phyloP scores from a whole-genome alignment of 2,329 filamentous ascomycete genomes.

The Aspergillus niger region DNA sequence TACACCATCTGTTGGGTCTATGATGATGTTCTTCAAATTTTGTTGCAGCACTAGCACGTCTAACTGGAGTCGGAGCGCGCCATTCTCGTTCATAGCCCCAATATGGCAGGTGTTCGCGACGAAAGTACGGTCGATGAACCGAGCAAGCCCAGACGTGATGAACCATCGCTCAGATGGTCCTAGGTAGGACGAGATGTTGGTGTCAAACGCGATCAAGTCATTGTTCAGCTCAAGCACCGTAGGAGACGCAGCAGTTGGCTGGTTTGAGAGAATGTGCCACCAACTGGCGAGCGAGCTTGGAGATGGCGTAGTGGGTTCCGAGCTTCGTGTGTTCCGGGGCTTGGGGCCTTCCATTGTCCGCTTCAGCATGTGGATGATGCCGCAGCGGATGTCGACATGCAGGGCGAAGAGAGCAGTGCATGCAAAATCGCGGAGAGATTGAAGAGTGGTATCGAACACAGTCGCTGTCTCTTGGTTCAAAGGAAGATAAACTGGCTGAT shows the following conservation, averaged over 20 bases:
- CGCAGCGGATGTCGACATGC: conserved; percentile 84
- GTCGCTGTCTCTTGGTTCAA: conserved; percentile 84
- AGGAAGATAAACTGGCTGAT: conserved; percentile 75
- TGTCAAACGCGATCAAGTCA: conserved; percentile 83
- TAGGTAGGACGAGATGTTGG: conserved; percentile 73
- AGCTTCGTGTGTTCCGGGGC: conserved; percentile 37
- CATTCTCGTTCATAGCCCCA: conserved; percentile 79
- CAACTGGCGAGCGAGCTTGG: conserved; percentile 72
- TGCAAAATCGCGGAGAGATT: conserved; percentile 79
- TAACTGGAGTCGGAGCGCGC: conserved; percentile 83
- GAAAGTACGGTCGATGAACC: conserved; percentile 77
- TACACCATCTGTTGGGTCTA: conserved; percentile 29
- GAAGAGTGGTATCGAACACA: conserved; percentile 82
- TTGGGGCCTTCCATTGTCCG: conserved; percentile 62
- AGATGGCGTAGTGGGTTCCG: conserved; percentile 51
- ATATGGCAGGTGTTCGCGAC: conserved; percentile 71
- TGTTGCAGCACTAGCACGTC: conserved; percentile 95
- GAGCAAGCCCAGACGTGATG: conserved; percentile 73
- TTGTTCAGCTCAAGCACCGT: conserved; percentile 80
- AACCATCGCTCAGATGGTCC: conserved; percentile 71
- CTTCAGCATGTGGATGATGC: conserved; percentile 77
- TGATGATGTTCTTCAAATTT: conserved; percentile 86
- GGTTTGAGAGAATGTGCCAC: conserved; percentile 46
- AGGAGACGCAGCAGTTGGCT: conserved; percentile 53
- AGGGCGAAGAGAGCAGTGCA: conserved; percentile 78